phyloP scores from a whole-genome alignment of 768 basidiomycete genomes.

The Leccinum boreale region DNA sequence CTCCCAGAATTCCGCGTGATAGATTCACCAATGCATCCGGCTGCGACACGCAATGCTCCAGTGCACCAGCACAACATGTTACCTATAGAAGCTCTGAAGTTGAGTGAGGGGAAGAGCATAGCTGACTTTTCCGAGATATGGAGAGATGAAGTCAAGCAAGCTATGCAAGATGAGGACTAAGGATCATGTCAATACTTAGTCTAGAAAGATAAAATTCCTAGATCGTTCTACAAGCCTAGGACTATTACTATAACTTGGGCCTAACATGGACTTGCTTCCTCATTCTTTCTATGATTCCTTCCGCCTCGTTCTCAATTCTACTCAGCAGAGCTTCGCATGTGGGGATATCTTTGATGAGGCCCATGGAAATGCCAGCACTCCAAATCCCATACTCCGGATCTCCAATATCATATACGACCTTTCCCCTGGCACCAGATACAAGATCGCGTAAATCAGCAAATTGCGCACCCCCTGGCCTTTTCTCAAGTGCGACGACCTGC shows the following conservation, averaged over 20 bases:
- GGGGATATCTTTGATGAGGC: conserved; percentile 80
- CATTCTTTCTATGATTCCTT: conserved; percentile 58
- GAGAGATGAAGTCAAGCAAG: conserved; percentile 49
- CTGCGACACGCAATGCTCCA: conserved; percentile 64
- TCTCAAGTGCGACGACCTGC: conserved; percentile 85
- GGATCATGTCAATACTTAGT: neutral
- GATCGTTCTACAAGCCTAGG: neutral
- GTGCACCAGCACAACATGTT: conserved; percentile 85
- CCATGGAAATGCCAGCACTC: conserved; percentile 63
- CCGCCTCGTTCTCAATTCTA: conserved; percentile 72
- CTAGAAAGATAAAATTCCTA: neutral
- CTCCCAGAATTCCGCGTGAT: conserved; percentile 60
- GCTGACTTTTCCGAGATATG: conserved; percentile 69
- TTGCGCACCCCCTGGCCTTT: conserved; percentile 77
- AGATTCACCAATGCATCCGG: conserved; percentile 71
- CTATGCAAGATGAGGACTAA: conserved; percentile 19
- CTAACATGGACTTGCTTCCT: conserved; percentile 20
- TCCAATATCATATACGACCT: conserved; percentile 75
- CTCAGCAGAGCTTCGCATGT: conserved; percentile 70
- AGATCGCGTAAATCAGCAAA: conserved; percentile 82
- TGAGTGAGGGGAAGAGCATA: conserved; percentile 72
- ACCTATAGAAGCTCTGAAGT: conserved; percentile 80
- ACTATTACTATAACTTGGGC: conserved; percentile 18
- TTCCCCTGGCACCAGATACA: conserved; percentile 68
- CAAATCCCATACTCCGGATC: conserved; percentile 89